Conservation (phyloP, 2,329 filamentous ascomycete species). For the Ophiocordyceps polyrhachis-furcata region DNA sequence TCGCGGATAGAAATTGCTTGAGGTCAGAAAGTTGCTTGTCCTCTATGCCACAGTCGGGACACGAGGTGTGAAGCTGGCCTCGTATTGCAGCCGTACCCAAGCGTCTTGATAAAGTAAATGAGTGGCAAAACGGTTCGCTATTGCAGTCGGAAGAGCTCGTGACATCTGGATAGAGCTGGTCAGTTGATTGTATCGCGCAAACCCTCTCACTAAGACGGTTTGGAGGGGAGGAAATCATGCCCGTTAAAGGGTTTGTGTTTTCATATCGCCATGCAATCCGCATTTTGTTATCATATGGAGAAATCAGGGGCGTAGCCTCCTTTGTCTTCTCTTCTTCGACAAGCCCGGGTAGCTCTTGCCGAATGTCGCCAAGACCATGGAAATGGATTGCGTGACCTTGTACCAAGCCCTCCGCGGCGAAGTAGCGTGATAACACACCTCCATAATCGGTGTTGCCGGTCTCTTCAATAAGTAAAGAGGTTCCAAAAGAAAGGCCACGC, state of each 20-base stretch:
- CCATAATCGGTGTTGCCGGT: slow-evolving; percentile 88
- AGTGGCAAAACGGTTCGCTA: slow-evolving; percentile 41
- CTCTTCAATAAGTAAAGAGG: slow-evolving; percentile 65
- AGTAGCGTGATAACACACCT: slow-evolving; percentile 68
- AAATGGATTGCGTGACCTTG: slow-evolving; percentile 83
- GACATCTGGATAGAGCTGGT: background rate
- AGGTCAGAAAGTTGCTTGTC: slow-evolving; percentile 20
- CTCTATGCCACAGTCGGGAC: background rate
- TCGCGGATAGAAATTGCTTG: slow-evolving; percentile 38
- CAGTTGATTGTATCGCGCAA: background rate
- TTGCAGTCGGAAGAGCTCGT: background rate
- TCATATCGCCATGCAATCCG: slow-evolving; percentile 94
- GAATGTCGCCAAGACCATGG: slow-evolving; percentile 70
- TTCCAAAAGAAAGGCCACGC: slow-evolving; percentile 66
- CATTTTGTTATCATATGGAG: slow-evolving; percentile 53
- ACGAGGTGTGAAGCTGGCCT: slow-evolving; percentile 22
- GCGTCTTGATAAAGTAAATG: slow-evolving; percentile 52
- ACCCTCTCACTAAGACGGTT: background rate
- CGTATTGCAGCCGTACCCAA: slow-evolving; percentile 30
- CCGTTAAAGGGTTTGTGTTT: background rate
- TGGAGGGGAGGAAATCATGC: background rate
- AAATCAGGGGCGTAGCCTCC: slow-evolving; percentile 9
- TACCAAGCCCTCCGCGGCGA: slow-evolving; percentile 78
- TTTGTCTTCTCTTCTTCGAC: slow-evolving; percentile 15
- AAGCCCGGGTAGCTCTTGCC: slow-evolving; percentile 63